A percentile compares a stretch with the other conserved stretches of the same genome.
Conservation (phyloP, 2,329 filamentous ascomycete species). For the Pestalotiopsis sp. region DNA sequence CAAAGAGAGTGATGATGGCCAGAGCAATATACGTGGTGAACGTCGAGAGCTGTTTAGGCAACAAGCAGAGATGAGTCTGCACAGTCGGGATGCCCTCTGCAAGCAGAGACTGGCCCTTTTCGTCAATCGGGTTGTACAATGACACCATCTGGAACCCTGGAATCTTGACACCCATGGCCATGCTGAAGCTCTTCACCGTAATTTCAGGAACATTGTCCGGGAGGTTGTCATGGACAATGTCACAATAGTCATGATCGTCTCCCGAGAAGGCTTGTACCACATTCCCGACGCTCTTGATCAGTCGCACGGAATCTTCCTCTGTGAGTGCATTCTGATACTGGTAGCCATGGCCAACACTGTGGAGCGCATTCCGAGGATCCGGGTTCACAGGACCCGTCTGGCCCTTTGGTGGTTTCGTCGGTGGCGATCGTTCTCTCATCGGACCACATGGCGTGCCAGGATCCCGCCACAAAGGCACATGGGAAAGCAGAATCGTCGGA, state of each 20-base stretch:
- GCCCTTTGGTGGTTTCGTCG: slow-evolving; percentile 62
- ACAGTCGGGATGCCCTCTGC: slow-evolving; percentile 59
- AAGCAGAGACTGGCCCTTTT: slow-evolving; percentile 49
- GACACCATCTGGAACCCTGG: slow-evolving; percentile 89
- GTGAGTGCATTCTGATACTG: slow-evolving; percentile 96
- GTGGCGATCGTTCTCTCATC: slow-evolving; percentile 80
- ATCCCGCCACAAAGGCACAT: slow-evolving; percentile 85
- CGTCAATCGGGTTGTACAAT: slow-evolving; percentile 87
- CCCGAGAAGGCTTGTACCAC: slow-evolving; percentile 88
- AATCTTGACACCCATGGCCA: slow-evolving; percentile 91
- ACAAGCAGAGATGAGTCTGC: slow-evolving; percentile 86
- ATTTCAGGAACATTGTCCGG: slow-evolving; percentile 75
- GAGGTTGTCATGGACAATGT: slow-evolving; percentile 75
- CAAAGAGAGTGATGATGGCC: slow-evolving; percentile 52
- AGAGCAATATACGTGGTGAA: slow-evolving; percentile 78
- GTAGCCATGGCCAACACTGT: slow-evolving; percentile 73
- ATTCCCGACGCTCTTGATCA: slow-evolving; percentile 79
- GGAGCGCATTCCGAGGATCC: slow-evolving; percentile 78
- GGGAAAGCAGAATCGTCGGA: slow-evolving; percentile 85
- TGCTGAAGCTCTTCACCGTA: slow-evolving; percentile 92
- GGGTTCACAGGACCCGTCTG: slow-evolving; percentile 54
- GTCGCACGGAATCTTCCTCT: slow-evolving; percentile 71
- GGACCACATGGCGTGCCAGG: slow-evolving; percentile 87
- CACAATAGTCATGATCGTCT: slow-evolving; percentile 98
- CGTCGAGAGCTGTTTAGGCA: slow-evolving; percentile 84